Conservation (phyloP, 2,329 filamentous ascomycete species). For the Botrytis sinoallii region DNA sequence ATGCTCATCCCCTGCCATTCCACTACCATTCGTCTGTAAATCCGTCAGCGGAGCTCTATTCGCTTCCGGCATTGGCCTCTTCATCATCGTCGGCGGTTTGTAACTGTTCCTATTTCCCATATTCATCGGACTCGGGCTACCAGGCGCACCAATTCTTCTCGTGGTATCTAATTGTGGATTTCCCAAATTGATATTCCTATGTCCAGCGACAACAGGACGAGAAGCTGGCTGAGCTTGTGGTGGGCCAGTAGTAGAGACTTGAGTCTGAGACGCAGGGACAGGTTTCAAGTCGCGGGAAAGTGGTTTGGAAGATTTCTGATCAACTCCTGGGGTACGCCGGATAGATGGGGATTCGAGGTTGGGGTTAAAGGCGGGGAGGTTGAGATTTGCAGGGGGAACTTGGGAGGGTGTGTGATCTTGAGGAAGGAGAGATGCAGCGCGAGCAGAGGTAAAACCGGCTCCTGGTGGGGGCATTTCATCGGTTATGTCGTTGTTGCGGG, state of each 20-base stretch:
- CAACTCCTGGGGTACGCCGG: constrained; percentile 81
- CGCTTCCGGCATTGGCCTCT: constrained; percentile 30
- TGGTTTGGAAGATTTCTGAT: constrained; percentile 73
- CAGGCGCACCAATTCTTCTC: constrained; percentile 58
- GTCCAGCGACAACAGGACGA: background rate
- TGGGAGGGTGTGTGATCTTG: constrained; percentile 37
- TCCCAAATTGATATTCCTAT: background rate
- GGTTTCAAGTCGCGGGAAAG: constrained; percentile 58
- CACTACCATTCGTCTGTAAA: constrained; percentile 37
- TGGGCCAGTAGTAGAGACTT: constrained; percentile 27
- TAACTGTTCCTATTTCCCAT: constrained; percentile 58
- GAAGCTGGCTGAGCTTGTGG: constrained; percentile 35
- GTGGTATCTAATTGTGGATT: constrained; percentile 41
- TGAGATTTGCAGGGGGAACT: constrained; percentile 42
- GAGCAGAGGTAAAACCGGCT: constrained; percentile 66
- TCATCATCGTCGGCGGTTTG: constrained; percentile 57
- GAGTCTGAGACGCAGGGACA: constrained; percentile 40
- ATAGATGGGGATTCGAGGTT: constrained; percentile 79
- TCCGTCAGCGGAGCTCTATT: constrained; percentile 33
- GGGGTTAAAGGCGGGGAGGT: constrained; percentile 64
- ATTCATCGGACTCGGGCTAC: constrained; percentile 47
- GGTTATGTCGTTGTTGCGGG: constrained; percentile 22
- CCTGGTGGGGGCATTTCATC: constrained; percentile 30
- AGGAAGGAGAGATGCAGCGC: constrained; percentile 57
- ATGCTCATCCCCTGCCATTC: constrained; percentile 20